Conservation (phyloP, 2,329 filamentous ascomycete genomes). For the Fusarium dimerum region DNA sequence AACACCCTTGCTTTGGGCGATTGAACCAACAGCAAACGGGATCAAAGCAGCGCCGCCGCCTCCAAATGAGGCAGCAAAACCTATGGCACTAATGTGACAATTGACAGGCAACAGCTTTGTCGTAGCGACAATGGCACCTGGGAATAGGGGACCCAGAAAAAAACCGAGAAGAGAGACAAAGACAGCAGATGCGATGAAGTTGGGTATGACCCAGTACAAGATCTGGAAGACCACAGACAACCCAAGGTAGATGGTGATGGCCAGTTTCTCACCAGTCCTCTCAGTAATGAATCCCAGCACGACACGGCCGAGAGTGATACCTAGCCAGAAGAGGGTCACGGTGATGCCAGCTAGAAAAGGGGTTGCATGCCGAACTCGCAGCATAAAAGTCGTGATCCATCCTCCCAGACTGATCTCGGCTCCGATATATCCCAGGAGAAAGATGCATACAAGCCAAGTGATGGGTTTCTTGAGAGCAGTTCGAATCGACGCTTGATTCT, state of each 20-base stretch:
- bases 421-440: slow-evolving; percentile 78
- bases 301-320: slow-evolving; percentile 73
- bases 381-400: slow-evolving; percentile 88
- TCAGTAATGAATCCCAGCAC: slow-evolving; percentile 76
- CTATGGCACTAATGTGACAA: slow-evolving; percentile 77
- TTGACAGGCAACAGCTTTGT: slow-evolving; percentile 74
- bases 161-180: slow-evolving; percentile 74
- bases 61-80: slow-evolving; percentile 78
- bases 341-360: slow-evolving; percentile 74
- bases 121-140: slow-evolving; percentile 69
- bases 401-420: slow-evolving; percentile 73
- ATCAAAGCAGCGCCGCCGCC: slow-evolving; percentile 69
- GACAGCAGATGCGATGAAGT: slow-evolving; percentile 71
- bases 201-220: slow-evolving; percentile 79
- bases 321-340: slow-evolving; percentile 82
- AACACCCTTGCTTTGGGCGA: slow-evolving; percentile 60
- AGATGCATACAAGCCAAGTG: slow-evolving; percentile 73
- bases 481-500: slow-evolving; percentile 47
- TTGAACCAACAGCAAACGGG: slow-evolving; percentile 67
- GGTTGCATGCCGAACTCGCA: slow-evolving; percentile 68
- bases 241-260: slow-evolving; percentile 64
- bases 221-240: slow-evolving; percentile 66
- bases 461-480: slow-evolving; percentile 51
- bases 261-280: slow-evolving; percentile 68
- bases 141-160: slow-evolving; percentile 79